phyloP scores from a whole-genome alignment of 106 monocot species.

The Dendrobium huoshanense region DNA sequence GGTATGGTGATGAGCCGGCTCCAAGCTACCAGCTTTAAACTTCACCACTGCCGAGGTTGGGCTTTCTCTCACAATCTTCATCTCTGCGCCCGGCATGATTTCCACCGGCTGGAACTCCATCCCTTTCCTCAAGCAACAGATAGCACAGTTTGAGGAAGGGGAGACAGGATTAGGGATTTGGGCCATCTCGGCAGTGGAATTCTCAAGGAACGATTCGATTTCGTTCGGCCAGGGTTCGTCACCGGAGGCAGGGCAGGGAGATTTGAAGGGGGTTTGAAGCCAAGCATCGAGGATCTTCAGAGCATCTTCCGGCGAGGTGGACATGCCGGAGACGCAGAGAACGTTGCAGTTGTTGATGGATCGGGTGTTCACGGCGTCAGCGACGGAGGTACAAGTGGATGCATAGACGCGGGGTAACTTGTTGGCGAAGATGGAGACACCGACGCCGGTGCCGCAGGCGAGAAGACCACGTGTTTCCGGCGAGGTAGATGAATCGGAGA shows the following conservation, averaged over 20 bases:
- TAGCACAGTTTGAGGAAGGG: constrained; percentile 35
- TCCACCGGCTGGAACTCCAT: constrained; percentile 63
- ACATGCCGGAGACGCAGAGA: constrained; percentile 48
- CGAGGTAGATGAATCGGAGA: constrained; percentile 17
- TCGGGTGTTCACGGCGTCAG: constrained; percentile 71
- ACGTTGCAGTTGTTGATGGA: constrained; percentile 90
- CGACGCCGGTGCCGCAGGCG: constrained; percentile 81
- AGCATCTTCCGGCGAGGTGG: constrained; percentile 34
- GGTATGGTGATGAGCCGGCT: constrained; percentile 92
- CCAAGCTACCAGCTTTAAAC: constrained; percentile 73
- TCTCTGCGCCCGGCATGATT: constrained; percentile 89
- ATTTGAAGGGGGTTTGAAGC: constrained; percentile 66
- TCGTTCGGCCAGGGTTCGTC: constrained; percentile 48
- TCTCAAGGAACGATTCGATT: constrained; percentile 52
- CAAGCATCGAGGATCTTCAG: constrained; percentile 53
- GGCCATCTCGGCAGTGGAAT: constrained; percentile 61
- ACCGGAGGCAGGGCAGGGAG: constrained; percentile 76
- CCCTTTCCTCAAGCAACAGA: constrained; percentile 61
- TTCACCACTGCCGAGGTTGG: constrained; percentile 75
- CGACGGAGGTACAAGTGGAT: constrained; percentile 56
- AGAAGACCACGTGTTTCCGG: constrained; percentile 57
- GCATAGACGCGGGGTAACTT: constrained; percentile 86
- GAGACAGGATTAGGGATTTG: constrained; percentile 20
- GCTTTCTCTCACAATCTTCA: constrained; percentile 76
- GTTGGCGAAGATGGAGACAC: constrained; percentile 92